A percentile compares a stretch with the other conserved stretches of the same genome.
Conservation (phyloP, 352 stramenopile species). For the Pythium insidiosum region DNA sequence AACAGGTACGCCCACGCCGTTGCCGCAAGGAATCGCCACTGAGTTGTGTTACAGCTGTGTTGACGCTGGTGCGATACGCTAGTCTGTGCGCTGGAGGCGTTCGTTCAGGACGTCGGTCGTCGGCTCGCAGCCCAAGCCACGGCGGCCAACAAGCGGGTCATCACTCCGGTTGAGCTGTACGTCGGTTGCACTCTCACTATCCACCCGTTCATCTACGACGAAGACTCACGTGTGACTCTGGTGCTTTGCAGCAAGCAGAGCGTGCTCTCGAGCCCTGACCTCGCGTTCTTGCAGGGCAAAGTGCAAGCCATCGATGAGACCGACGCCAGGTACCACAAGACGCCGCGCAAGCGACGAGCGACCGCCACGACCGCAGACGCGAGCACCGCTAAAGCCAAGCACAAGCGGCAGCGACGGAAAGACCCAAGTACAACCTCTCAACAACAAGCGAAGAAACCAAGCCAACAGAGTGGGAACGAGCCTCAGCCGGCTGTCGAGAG, state of each 20-base stretch:
- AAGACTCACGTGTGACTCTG: slow-evolving; percentile 1
- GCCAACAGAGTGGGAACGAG: too few relatives aligned
- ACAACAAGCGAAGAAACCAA: too few relatives aligned
- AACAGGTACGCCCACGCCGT: too few relatives aligned
- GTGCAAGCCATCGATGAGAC: slow-evolving; percentile 49
- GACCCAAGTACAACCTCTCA: background rate
- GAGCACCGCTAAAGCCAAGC: too few relatives aligned
- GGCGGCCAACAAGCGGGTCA: slow-evolving; percentile 8
- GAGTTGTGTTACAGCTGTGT: background rate
- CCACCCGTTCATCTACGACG: background rate
- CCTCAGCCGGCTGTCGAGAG: too few relatives aligned
- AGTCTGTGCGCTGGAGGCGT: slow-evolving; percentile 51
- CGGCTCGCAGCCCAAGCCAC: slow-evolving; percentile 27
- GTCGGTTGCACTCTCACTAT: slow-evolving; percentile 5
- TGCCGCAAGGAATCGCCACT: too few relatives aligned
- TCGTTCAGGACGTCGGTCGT: slow-evolving; percentile 44
- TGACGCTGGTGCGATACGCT: background rate
- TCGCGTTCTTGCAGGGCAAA: slow-evolving; percentile 48
- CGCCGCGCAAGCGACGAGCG: too few relatives aligned
- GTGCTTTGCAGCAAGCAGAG: slow-evolving; percentile 33
- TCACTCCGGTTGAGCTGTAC: slow-evolving; percentile 60
- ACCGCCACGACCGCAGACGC: too few relatives aligned
- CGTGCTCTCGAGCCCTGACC: slow-evolving; percentile 28
- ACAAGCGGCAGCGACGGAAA: slow-evolving; percentile 12
- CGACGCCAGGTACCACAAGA: slow-evolving; percentile 49